phyloP scores from a whole-genome alignment of 371 early-diverging fungal species.

The Coemansia sp. region DNA sequence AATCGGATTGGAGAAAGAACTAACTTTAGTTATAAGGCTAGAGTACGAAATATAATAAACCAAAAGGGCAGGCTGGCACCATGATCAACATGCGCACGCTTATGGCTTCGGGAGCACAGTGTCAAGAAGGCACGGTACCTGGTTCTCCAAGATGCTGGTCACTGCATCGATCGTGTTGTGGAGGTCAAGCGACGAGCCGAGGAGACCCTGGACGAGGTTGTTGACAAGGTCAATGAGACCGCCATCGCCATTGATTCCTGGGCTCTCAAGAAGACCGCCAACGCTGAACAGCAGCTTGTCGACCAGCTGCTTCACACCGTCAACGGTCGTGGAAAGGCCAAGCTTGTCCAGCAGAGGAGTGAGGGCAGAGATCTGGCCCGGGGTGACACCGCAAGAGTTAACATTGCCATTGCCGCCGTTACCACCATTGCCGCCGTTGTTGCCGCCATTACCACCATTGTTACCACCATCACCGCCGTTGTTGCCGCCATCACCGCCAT shows the following conservation, averaged over 20 bases:
- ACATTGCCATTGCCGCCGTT: slow-evolving; percentile 10
- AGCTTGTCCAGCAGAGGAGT: slow-evolving; percentile 43
- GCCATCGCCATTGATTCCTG: slow-evolving; percentile 22
- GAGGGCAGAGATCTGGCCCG: slow-evolving; percentile 43
- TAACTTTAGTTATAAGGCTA: not conserved
- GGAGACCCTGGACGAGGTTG: slow-evolving; percentile 43
- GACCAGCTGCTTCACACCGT: slow-evolving; percentile 45
- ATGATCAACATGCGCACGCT: not conserved
- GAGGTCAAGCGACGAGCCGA: slow-evolving; percentile 32
- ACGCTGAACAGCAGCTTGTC: slow-evolving; percentile 27
- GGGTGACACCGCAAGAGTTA: slow-evolving; percentile 36
- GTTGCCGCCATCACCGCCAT: slow-evolving; percentile 3
- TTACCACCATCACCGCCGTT: slow-evolving; percentile 3
- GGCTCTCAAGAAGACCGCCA: slow-evolving; percentile 32
- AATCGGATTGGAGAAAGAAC: not conserved
- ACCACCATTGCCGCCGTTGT: slow-evolving; percentile 6
- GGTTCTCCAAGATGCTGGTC: slow-evolving; percentile 36
- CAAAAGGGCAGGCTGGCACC: not conserved
- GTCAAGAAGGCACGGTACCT: slow-evolving; percentile 46
- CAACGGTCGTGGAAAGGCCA: slow-evolving; percentile 27
- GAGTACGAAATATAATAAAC: slow-evolving; percentile 5
- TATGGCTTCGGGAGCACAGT: slow-evolving; percentile 42
- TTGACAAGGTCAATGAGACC: slow-evolving; percentile 37
- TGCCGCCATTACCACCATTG: not conserved
- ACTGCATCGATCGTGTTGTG: slow-evolving; percentile 39